Evolutionary conservation across 1,284 basidiomycete species (phyloP).

Genomic region (Ceratobasidium sp.): DNA sequence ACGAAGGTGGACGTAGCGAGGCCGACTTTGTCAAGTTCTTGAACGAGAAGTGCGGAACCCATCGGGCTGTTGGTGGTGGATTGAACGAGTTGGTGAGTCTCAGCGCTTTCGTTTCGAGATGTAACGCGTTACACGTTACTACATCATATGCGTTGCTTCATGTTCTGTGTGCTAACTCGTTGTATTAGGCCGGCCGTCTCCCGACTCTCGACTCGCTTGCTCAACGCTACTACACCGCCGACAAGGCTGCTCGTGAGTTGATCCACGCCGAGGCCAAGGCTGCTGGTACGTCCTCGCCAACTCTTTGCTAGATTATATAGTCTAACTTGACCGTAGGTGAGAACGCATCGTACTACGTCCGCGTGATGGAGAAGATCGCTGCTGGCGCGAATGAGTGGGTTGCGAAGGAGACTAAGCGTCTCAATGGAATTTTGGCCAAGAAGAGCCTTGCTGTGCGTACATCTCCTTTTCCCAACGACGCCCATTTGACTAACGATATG

Average conservation of each 20-base stretch:
- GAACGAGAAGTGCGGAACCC: constrained; percentile 91
- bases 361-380: constrained; percentile 91
- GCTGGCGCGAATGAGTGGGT: constrained; percentile 83
- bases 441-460: constrained; percentile 15
- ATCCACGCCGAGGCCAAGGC: constrained; percentile 73
- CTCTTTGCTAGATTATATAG: constrained; percentile 63
- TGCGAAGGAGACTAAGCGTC: constrained; percentile 85
- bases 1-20: constrained; percentile 77
- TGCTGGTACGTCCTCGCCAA: constrained; percentile 53
- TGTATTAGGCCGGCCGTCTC: constrained; percentile 80
- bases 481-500: constrained; percentile 48
- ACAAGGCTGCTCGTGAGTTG: constrained; percentile 68
- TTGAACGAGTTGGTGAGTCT: constrained; percentile 75
- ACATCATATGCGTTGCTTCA: neutral
- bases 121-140: constrained; percentile 7
- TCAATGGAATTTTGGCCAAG: constrained; percentile 24
- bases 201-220: constrained; percentile 85
- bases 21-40: constrained; percentile 78
- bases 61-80: constrained; percentile 84
- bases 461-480: neutral
- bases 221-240: constrained; percentile 78
- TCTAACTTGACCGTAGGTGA: constrained; percentile 13
- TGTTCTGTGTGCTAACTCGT: neutral
- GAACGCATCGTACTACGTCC: constrained; percentile 75
- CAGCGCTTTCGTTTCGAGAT: neutral